These are phyloP conservation scores for Venturia oleaginea DNA, from an alignment of 2,329 filamentous ascomycete genomes.

Conservation along the genomic window DNA sequence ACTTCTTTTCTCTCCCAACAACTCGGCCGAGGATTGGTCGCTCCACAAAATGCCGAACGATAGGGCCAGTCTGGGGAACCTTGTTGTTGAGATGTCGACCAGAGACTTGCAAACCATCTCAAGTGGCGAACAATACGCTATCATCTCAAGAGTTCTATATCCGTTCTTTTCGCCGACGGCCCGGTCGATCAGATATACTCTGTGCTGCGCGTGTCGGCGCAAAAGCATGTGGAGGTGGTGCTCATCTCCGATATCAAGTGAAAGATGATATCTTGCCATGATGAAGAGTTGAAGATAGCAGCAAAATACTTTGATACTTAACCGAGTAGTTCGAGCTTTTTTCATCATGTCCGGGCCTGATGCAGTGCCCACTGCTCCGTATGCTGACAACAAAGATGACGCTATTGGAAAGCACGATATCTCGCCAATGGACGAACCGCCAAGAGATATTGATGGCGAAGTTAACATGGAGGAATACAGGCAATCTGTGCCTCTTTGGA, in stretches of 20 bases:
- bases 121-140: neutral
- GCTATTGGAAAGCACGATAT: neutral
- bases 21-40: neutral
- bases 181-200: neutral
- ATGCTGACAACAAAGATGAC: neutral
- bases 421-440: neutral
- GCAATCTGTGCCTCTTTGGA: neutral
- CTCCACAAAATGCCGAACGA: neutral
- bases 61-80: neutral
- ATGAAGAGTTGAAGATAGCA: neutral
- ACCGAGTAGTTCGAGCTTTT: neutral
- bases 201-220: slow-evolving; percentile 22
- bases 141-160: neutral
- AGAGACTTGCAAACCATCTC: neutral
- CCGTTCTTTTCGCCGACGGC: neutral
- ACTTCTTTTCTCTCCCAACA: too few relatives aligned
- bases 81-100: neutral
- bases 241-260: neutral
- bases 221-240: neutral
- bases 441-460: neutral
- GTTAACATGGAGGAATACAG: neutral
- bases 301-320: neutral
- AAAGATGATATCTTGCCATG: neutral
- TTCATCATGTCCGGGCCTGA: neutral
- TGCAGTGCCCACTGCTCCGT: neutral